A percentile compares a stretch with the other conserved stretches of the same genome.
Conservation (phyloP, 2,329 filamentous ascomycete species). For the Cercospora zeae-maydis region DNA sequence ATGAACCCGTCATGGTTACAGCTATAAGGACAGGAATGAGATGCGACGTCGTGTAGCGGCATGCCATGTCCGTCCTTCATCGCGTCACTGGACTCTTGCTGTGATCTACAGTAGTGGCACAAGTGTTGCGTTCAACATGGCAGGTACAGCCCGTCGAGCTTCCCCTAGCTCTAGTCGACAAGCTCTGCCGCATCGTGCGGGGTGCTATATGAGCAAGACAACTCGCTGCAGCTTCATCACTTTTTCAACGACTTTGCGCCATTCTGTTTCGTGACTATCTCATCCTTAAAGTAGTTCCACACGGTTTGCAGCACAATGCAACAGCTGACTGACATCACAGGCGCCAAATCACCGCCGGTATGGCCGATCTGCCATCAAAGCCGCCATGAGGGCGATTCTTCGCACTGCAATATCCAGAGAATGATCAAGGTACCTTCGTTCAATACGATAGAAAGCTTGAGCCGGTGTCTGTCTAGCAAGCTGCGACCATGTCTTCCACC, state of each 20-base stretch:
- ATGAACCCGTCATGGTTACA: slow-evolving; percentile 2
- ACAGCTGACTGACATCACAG: slow-evolving; percentile 9
- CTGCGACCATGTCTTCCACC: slow-evolving; percentile 20
- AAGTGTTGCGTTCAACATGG: neutral
- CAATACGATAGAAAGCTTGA: slow-evolving; percentile 24
- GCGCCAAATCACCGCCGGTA: slow-evolving; percentile 11
- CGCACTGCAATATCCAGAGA: slow-evolving; percentile 14
- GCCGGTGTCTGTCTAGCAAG: slow-evolving; percentile 21
- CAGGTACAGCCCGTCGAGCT: neutral
- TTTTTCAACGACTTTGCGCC: neutral
- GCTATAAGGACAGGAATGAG: neutral
- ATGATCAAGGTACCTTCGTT: slow-evolving; percentile 26
- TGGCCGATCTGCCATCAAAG: slow-evolving; percentile 9
- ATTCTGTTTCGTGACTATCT: neutral
- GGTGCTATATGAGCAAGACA: neutral
- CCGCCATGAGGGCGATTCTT: slow-evolving; percentile 22
- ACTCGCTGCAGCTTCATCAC: neutral
- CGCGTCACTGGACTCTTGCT: neutral
- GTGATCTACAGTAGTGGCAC: neutral
- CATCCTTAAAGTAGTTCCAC: neutral
- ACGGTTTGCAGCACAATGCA: neutral
- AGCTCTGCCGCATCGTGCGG: neutral
- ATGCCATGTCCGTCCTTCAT: neutral
- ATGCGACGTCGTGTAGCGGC: neutral
- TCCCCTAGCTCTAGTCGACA: neutral